These are phyloP conservation scores for Taxillus chinensis DNA, from an alignment of 164 flowering plant genomes.

Conservation along the genomic window DNA sequence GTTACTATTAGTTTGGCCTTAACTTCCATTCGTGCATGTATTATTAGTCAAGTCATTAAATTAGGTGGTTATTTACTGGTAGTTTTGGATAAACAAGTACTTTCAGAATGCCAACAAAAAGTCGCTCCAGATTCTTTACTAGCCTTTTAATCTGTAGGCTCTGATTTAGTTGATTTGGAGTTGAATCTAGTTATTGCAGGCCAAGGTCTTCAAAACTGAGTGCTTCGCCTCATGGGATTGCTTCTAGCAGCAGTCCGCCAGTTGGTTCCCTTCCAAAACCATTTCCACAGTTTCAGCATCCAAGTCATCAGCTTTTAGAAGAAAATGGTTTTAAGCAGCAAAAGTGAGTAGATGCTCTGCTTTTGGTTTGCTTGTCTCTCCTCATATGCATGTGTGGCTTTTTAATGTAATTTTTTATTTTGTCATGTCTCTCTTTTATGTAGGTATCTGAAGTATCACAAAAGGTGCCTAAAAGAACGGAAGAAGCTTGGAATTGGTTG, in stretches of 20 bases:
- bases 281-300: slow-evolving; percentile 93
- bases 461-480: slow-evolving; percentile 78
- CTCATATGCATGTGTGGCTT: not conserved
- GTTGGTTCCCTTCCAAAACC: slow-evolving; percentile 89
- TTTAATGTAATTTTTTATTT: not conserved
- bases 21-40: no score
- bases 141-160: not conserved
- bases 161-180: not conserved
- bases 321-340: slow-evolving; percentile 95
- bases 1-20: no score
- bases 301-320: slow-evolving; percentile 90
- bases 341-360: slow-evolving; percentile 41
- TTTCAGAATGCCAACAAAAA: not conserved
- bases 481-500: slow-evolving; percentile 88
- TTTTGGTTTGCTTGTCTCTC: not conserved
- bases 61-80: no score
- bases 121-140: not conserved
- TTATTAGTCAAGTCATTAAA: no score
- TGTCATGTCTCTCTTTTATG: slow-evolving; percentile 7
- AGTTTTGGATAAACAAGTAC: not conserved
- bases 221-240: slow-evolving; percentile 59
- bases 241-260: slow-evolving; percentile 78
- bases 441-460: slow-evolving; percentile 83
- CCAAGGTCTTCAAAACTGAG: slow-evolving; percentile 62
- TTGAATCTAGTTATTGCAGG: slow-evolving; percentile 24